These are phyloP conservation scores for Massarina eburnea DNA, from an alignment of 2,329 filamentous ascomycete species.

Conservation along the genomic window DNA sequence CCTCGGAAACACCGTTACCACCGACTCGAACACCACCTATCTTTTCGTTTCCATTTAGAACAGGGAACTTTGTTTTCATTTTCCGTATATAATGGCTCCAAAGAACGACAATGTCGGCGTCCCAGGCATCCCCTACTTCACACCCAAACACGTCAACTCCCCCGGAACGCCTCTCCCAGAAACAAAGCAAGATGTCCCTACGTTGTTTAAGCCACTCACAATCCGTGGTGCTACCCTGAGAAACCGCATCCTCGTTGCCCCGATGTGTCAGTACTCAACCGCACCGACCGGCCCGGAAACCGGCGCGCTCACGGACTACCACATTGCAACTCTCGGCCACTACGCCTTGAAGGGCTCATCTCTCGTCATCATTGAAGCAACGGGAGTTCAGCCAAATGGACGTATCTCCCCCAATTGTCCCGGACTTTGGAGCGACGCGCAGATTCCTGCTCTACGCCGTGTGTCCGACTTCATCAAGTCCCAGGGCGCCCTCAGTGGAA, in stretches of 20 bases:
- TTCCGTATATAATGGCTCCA: slow-evolving; percentile 22
- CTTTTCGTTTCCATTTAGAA: too few species aligned
- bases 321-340: slow-evolving; percentile 42
- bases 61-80: neutral
- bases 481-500: slow-evolving; percentile 32
- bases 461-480: slow-evolving; percentile 40
- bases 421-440: slow-evolving; percentile 40
- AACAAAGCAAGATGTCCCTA: slow-evolving; percentile 20
- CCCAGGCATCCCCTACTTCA: slow-evolving; percentile 47
- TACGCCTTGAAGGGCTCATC: slow-evolving; percentile 42
- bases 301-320: slow-evolving; percentile 42
- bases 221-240: slow-evolving; percentile 38
- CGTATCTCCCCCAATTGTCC: slow-evolving; percentile 41
- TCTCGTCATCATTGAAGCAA: slow-evolving; percentile 41
- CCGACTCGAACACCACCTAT: too few species aligned
- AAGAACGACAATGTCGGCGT: slow-evolving; percentile 30
- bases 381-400: slow-evolving; percentile 39
- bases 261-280: slow-evolving; percentile 43
- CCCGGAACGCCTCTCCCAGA: slow-evolving; percentile 40
- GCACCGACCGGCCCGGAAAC: slow-evolving; percentile 37
- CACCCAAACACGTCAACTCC: slow-evolving; percentile 45
- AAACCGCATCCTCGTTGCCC: slow-evolving; percentile 42
- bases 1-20: too few species aligned
- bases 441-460: slow-evolving; percentile 35
- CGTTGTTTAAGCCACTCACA: slow-evolving; percentile 40